Evolutionary conservation across 1,139 yeast species (phyloP).

Genomic region (Hyphopichia pseudoburtonii): DNA sequence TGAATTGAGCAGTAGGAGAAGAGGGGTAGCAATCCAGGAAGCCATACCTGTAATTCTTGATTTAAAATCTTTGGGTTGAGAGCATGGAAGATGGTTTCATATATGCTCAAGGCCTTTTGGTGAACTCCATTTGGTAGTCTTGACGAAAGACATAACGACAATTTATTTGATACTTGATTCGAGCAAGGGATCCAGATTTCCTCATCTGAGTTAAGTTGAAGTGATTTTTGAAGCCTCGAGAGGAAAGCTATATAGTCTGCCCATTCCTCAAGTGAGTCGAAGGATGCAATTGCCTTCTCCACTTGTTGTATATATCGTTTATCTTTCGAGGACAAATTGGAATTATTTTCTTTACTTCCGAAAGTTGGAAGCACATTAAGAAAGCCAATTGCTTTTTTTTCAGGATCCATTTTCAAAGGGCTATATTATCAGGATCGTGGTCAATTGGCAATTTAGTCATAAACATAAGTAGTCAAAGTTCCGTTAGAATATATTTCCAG

Average conservation of each 20-base stretch:
- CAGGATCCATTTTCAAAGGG: slow-evolving; percentile 1
- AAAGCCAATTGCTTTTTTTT: slow-evolving; percentile 6
- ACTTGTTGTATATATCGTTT: slow-evolving; percentile 65
- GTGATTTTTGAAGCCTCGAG: slow-evolving; percentile 71
- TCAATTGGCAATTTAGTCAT: too few relatives aligned
- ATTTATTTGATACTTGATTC: slow-evolving; percentile 45
- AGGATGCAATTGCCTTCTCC: slow-evolving; percentile 73
- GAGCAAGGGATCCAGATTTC: slow-evolving; percentile 42
- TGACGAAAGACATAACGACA: slow-evolving; percentile 71
- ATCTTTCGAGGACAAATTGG: slow-evolving; percentile 49
- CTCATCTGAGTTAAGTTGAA: slow-evolving; percentile 34
- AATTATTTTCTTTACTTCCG: slow-evolving; percentile 7
- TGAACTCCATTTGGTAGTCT: slow-evolving; percentile 93
- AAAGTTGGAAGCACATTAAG: slow-evolving; percentile 8
- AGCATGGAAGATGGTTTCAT: slow-evolving; percentile 64
- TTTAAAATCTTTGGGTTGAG: slow-evolving; percentile 55
- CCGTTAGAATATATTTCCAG: too few relatives aligned
- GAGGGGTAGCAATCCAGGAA: slow-evolving; percentile 85
- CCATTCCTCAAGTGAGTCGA: slow-evolving; percentile 92
- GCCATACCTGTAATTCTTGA: slow-evolving; percentile 63
- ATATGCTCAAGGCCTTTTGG: slow-evolving; percentile 78
- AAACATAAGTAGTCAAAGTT: too few relatives aligned
- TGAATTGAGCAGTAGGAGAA: slow-evolving; percentile 86
- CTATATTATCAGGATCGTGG: too few relatives aligned
- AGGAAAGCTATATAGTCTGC: slow-evolving; percentile 96